Percentiles rank a stretch among this genome's conserved stretches.
phyloP scores from a whole-genome alignment of 176 grass and related monocot genomes.

The Carex scoparia region DNA sequence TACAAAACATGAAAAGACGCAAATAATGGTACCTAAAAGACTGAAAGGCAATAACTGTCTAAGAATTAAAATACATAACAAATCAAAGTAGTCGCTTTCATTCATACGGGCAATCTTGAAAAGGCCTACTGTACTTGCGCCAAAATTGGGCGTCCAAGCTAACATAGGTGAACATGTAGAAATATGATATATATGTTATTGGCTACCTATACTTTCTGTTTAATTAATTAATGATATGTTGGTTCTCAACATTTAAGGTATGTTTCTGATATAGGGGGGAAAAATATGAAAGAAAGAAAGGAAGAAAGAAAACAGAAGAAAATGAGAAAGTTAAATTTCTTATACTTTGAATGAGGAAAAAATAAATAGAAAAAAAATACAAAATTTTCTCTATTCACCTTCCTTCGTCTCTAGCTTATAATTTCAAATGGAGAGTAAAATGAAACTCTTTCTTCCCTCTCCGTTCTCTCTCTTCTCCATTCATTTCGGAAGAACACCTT shows the following conservation, averaged over 20 bases:
- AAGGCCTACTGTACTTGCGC: not conserved
- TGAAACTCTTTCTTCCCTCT: too few relatives aligned
- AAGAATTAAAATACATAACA: not conserved
- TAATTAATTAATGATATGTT: constrained; percentile 11
- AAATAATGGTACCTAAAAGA: not conserved
- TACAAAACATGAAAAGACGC: not conserved
- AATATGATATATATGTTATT: not conserved
- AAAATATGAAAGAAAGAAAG: too few relatives aligned
- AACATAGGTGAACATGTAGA: not conserved
- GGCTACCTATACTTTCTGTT: not conserved
- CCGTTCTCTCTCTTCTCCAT: too few relatives aligned
- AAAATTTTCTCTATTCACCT: too few relatives aligned
- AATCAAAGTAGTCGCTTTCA: constrained; percentile 6
- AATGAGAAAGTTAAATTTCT: too few relatives aligned
- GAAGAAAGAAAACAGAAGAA: too few relatives aligned
- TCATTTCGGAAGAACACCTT: too few relatives aligned
- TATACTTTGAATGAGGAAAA: too few relatives aligned
- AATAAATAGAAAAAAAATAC: too few relatives aligned
- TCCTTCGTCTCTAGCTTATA: too few relatives aligned
- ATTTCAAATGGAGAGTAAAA: too few relatives aligned
- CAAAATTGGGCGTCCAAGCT: not conserved
- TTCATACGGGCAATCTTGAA: not conserved
- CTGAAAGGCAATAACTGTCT: not conserved
- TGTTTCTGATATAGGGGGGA: too few relatives aligned
- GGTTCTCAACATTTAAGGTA: not conserved